Evolutionary conservation across 2,329 filamentous ascomycete genomes (phyloP).

Genomic region (Aureobasidium uvarum): DNA sequence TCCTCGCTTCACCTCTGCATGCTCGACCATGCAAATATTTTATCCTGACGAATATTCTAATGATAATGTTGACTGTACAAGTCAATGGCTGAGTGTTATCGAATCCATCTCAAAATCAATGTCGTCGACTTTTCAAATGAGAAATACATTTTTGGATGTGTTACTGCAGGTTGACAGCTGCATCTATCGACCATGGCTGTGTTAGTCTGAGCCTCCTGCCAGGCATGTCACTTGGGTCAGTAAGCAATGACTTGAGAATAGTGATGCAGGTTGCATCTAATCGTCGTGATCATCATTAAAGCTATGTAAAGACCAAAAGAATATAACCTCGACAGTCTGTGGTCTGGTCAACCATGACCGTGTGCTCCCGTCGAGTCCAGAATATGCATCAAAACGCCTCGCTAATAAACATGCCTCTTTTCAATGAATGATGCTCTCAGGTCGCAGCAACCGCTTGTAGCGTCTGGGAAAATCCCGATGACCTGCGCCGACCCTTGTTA

Average conservation of each 20-base stretch:
- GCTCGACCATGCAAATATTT: neutral
- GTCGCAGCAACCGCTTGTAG: conserved; percentile 20
- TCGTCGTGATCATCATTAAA: neutral
- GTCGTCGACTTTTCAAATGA: neutral
- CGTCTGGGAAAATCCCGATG: conserved; percentile 3
- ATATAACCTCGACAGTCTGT: neutral
- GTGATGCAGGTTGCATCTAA: neutral
- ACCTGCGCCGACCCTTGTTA: conserved; percentile 6
- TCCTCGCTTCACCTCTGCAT: conserved; percentile 1
- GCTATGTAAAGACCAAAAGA: neutral
- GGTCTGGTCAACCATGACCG: neutral
- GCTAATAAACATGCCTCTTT: neutral
- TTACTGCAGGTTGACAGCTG: neutral
- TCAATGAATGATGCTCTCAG: neutral
- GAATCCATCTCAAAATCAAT: neutral
- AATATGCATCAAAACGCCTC: conserved; percentile 21
- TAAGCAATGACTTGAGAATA: neutral
- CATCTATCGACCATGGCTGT: neutral
- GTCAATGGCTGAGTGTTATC: neutral
- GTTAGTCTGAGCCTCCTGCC: neutral
- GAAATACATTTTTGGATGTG: neutral
- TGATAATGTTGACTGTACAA: neutral
- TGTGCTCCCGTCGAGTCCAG: neutral
- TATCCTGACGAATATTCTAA: neutral
- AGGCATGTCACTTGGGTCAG: neutral